Evolutionary conservation across 2,329 filamentous ascomycete genomes (phyloP).

Genomic region (Talaromyces atroroseus): DNA sequence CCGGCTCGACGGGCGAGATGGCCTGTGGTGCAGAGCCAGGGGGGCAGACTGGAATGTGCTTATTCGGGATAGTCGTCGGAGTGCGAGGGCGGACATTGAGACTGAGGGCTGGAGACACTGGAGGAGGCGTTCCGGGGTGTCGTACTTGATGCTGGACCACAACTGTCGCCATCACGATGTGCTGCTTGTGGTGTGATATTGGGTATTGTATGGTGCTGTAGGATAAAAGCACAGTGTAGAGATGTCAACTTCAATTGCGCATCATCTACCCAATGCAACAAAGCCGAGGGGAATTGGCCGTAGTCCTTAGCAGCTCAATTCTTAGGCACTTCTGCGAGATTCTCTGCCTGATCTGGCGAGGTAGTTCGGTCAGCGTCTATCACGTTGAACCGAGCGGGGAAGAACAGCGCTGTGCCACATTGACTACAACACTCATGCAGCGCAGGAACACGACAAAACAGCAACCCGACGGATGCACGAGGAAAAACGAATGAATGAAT

Average conservation of each 20-base stretch:
- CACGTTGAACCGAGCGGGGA: constrained; percentile 4
- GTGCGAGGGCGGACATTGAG: constrained; percentile 53
- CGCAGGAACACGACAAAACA: neutral
- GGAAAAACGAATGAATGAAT: neutral
- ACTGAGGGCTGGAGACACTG: constrained; percentile 47
- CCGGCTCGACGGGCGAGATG: constrained; percentile 57
- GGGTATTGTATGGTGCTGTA: neutral
- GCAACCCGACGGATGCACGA: neutral
- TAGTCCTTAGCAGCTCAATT: neutral
- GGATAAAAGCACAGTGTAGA: neutral
- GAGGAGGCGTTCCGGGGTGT: constrained; percentile 46
- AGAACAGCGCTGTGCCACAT: constrained; percentile 8
- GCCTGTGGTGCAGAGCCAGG: constrained; percentile 62
- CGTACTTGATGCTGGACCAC: constrained; percentile 44
- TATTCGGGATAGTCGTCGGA: constrained; percentile 69
- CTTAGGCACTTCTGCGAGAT: neutral
- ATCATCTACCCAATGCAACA: neutral
- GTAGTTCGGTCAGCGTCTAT: neutral
- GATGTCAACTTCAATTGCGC: neutral
- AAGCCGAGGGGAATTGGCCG: neutral
- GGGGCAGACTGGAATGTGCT: constrained; percentile 85
- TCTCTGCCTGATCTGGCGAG: neutral
- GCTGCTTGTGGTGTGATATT: neutral
- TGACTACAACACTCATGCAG: neutral
- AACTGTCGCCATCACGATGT: constrained; percentile 40